Conservation (phyloP, 768 basidiomycete genomes). For the Hortiboletus flavorubellus region DNA sequence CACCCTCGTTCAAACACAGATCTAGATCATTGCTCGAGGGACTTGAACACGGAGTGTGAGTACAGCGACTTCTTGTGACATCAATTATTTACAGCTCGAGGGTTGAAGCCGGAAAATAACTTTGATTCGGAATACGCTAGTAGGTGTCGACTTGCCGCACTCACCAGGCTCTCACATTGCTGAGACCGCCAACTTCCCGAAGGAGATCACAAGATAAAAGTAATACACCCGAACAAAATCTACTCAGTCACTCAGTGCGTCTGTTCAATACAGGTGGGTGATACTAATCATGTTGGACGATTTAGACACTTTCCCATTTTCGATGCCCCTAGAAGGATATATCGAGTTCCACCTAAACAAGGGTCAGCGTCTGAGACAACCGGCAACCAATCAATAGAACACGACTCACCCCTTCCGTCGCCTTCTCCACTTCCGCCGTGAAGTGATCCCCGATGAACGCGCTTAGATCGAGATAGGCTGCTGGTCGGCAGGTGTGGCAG, state of each 20-base stretch:
- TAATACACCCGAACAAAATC: not conserved
- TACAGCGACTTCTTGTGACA: not conserved
- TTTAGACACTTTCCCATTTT: slow-evolving; percentile 1
- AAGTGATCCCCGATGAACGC: slow-evolving; percentile 32
- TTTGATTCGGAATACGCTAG: not conserved
- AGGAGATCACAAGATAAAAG: not conserved
- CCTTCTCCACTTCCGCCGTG: slow-evolving; percentile 27
- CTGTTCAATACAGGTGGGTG: slow-evolving; percentile 8
- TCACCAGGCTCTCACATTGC: not conserved
- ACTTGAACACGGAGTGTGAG: not conserved
- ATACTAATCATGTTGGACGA: slow-evolving; percentile 5
- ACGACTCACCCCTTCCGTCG: slow-evolving; percentile 26
- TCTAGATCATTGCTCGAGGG: too few relatives aligned
- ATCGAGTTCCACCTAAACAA: slow-evolving; percentile 31
- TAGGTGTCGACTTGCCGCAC: not conserved
- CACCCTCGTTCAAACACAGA: too few relatives aligned
- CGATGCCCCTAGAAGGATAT: slow-evolving; percentile 23
- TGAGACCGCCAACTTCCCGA: not conserved
- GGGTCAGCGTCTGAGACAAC: slow-evolving; percentile 7
- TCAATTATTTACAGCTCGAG: not conserved
- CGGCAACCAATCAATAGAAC: not conserved
- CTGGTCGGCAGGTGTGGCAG: slow-evolving; percentile 31
- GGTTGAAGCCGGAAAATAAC: not conserved
- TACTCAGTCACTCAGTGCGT: too few relatives aligned
- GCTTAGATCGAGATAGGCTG: slow-evolving; percentile 32